A percentile compares a stretch with the other conserved stretches of the same genome.
Conservation (phyloP, 805 yeast species). For the Scheffersomyces lignosus region DNA sequence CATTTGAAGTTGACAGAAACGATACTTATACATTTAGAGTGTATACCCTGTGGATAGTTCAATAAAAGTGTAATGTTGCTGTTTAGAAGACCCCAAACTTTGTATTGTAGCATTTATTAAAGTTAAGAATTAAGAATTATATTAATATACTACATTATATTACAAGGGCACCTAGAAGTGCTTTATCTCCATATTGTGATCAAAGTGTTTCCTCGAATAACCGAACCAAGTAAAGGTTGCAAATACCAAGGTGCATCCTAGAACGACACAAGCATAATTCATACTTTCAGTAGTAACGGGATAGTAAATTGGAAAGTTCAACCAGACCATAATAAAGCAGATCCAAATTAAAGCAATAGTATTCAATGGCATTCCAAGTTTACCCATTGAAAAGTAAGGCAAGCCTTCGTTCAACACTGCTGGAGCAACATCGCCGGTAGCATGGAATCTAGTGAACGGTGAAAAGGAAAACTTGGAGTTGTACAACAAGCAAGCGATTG, state of each 20-base stretch:
- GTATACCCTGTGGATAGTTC: not conserved
- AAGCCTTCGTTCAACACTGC: not conserved
- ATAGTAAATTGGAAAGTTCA: constrained; percentile 14
- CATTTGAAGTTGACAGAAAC: not conserved
- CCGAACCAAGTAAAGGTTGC: constrained; percentile 19
- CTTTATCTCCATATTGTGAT: constrained; percentile 1
- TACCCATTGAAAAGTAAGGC: constrained; percentile 13
- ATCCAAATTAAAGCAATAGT: constrained; percentile 17
- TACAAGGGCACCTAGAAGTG: too few relatives aligned
- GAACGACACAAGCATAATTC: constrained; percentile 22
- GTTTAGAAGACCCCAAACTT: constrained; percentile 15
- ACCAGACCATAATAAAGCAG: constrained; percentile 19
- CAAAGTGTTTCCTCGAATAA: constrained; percentile 13
- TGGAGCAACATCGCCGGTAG: not conserved
- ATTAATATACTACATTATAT: too few relatives aligned
- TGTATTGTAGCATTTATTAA: constrained; percentile 21
- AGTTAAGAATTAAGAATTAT: not conserved
- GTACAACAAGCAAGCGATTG: constrained; percentile 22
- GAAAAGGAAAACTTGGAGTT: constrained; percentile 3
- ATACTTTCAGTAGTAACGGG: constrained; percentile 17
- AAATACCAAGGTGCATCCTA: constrained; percentile 16
- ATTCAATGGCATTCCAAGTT: constrained; percentile 15
- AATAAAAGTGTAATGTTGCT: not conserved
- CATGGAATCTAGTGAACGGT: not conserved
- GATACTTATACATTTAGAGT: not conserved